Base-by-base conservation (phyloP, 169 alveolate genomes). In the Pseudocohnilembus persalinus region DNA sequence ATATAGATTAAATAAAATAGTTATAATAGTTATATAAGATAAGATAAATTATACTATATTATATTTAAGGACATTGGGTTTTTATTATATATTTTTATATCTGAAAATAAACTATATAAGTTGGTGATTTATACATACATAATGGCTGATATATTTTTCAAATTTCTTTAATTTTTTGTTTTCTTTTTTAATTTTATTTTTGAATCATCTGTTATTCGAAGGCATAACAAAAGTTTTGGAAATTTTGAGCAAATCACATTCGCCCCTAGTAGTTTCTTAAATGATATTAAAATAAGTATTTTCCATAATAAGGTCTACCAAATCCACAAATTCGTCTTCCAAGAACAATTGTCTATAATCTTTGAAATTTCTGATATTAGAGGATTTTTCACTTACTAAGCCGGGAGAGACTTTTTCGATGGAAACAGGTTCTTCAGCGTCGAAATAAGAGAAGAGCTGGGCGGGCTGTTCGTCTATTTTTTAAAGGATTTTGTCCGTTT, bases 191-290 rank as follows among this genome's bases (percentile, higher is more conserved):
- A 49, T 49, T 49, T 49, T 11, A 49, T 49, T 49, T 4, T 49
- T 49, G 20, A 49, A 49, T n/a, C n/a, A 49, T 49, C 68, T 11
- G 20, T 49, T 4, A 49, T 77, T 82, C 29, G 77, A 78, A 4
- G 87, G 83, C 74, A 80, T 86, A 32, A 81, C 83, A 86, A 85
- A 86, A 27, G 87, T 86, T 76, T 86, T 80, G 20, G 84, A 81
- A 28, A 80, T 76, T 75, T 80, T 64, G 0, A 85, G 34, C 20
- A 85, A 32, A 80, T 85, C 90, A 34, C 83, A 80, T 65, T 85
- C 87, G 49, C 68, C 81, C 75, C 85, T 86, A 24, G 84, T 80
- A 4, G 84, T 86, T 81, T 86, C 87, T 75, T 74, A 33, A n/a
- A 80, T 86, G 0, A 81, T 80, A 29, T 86, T 86, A 73, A 81